Evolutionary conservation across 257 asterid species (phyloP), one percentile per base, ranked within the genome.

Genomic region (Anisodus tanguticus): DNA sequence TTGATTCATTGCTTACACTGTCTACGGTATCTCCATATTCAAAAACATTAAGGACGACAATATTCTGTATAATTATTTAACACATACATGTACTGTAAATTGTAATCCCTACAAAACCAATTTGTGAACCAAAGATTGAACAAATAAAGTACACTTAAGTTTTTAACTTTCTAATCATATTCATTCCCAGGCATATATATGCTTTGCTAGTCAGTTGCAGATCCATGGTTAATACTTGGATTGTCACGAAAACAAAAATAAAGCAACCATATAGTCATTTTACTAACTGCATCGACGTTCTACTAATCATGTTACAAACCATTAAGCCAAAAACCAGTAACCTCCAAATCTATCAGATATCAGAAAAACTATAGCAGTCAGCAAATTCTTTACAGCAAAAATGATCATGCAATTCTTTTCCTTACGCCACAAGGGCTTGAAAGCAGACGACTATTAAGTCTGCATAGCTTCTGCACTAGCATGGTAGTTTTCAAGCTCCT

Each of bases 401-500:
- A 72, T 43, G 80, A 74, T 84, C 67, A 64, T 47, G 70, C 66
- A 26, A 9, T 76, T 51, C 45, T 15, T 16, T 15, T 15, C 22
- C 62, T 57, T 57, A 15, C 15, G n/a, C 62, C 62, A 57, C 45
- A 81, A 53, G 5, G 5, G 47, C n/a, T 63, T 22, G 22, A 71
- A 81, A 76, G 63, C 11, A n/a, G 45, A 51, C 19, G 45, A 22
- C 6, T 6, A 6, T 26, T 76, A 76, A 45, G 63, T 76, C 13
- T 76, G 63, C 81, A 76, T 76, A 51, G 63, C 45, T 0, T 76
- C 91, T 6, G 96, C 94, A 26, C 87, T 93, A 1, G 94, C 88
- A 57, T 93, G 97, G 57, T 92, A 93, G 77, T 74, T 89, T 63
- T 93, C 97, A 31, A 93, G 88, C 82, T 93, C 97, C 88, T 90